Conservation (phyloP, 192 early-diverging fungal genomes). For the Linnemannia zychae region DNA sequence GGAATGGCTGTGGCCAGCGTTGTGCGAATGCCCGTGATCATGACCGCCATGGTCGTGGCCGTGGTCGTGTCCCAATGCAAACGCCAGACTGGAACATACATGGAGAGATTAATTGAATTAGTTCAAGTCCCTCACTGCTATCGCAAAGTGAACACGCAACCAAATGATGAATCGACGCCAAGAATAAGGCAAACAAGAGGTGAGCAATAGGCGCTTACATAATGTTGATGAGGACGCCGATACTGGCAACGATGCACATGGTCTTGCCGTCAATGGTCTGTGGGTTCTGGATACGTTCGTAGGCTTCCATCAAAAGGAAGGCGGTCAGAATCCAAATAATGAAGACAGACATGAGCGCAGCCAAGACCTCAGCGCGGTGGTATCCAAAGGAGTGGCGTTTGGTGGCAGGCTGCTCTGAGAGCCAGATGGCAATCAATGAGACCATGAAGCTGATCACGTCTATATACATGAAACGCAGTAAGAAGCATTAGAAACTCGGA, state of each 20-base stretch:
- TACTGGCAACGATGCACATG: conserved; percentile 78
- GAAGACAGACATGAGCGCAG: conserved; percentile 80
- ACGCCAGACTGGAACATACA: conserved; percentile 56
- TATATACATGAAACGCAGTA: conserved; percentile 12
- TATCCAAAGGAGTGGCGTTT: conserved; percentile 77
- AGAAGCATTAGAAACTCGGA: not conserved
- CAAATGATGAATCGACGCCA: not conserved
- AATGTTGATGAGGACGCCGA: conserved; percentile 83
- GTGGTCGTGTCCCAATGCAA: conserved; percentile 63
- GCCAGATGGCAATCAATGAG: conserved; percentile 67
- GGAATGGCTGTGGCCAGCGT: conserved; percentile 19
- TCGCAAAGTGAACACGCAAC: not conserved
- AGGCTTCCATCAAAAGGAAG: conserved; percentile 77
- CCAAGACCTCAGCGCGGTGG: conserved; percentile 84
- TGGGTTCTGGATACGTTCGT: conserved; percentile 76
- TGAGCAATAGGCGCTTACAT: conserved; percentile 62
- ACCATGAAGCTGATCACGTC: conserved; percentile 84
- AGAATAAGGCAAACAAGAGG: not conserved
- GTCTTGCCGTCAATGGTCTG: conserved; percentile 72
- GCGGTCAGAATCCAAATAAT: conserved; percentile 85
- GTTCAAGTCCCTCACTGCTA: no score
- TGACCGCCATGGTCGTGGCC: conserved; percentile 58
- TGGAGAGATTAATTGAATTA: conserved; percentile 8
- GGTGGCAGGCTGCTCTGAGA: conserved; percentile 55
- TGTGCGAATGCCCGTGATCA: conserved; percentile 17